Percentiles rank a stretch among this genome's conserved stretches.
Conservation (phyloP, 1,139 yeast species). For the Eremothecium cymbalariae region DNA sequence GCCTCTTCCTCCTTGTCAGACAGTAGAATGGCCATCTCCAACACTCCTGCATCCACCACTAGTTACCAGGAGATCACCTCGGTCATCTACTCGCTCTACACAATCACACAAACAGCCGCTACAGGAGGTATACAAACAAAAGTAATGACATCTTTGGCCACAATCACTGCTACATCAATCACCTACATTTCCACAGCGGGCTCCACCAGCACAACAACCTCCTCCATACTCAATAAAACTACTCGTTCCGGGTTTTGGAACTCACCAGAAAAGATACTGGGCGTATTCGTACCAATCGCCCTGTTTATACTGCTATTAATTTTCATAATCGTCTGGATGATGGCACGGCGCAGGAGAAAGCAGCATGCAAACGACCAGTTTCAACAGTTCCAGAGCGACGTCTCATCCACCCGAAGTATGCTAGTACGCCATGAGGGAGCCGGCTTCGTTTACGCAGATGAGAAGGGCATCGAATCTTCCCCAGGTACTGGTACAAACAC, state of each 20-base stretch:
- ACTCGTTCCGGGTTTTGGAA: constrained; percentile 28
- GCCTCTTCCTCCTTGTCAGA: constrained; percentile 4
- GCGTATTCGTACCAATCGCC: constrained; percentile 28
- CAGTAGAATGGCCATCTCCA: constrained; percentile 1
- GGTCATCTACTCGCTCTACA: constrained; percentile 25
- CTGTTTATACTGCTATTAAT: constrained; percentile 16
- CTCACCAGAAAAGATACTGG: constrained; percentile 35
- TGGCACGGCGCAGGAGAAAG: constrained; percentile 18
- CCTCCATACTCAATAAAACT: constrained; percentile 3
- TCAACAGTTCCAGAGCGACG: constrained; percentile 11
- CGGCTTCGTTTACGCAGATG: constrained; percentile 20
- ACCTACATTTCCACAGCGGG: constrained; percentile 4
- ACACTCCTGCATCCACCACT: constrained; percentile 2
- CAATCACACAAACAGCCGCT: constrained; percentile 25
- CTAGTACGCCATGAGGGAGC: not conserved
- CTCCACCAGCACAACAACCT: constrained; percentile 4
- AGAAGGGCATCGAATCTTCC: constrained; percentile 17
- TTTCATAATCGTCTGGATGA: constrained; percentile 19
- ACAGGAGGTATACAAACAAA: constrained; percentile 24
- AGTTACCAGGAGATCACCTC: constrained; percentile 17
- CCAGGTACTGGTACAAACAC: constrained; percentile 8
- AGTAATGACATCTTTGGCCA: constrained; percentile 23
- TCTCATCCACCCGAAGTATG: constrained; percentile 15
- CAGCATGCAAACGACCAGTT: constrained; percentile 25
- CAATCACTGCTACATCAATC: constrained; percentile 15